Evolutionary conservation across 805 yeast species (phyloP).

Genomic region (Priceomyces castillae): DNA sequence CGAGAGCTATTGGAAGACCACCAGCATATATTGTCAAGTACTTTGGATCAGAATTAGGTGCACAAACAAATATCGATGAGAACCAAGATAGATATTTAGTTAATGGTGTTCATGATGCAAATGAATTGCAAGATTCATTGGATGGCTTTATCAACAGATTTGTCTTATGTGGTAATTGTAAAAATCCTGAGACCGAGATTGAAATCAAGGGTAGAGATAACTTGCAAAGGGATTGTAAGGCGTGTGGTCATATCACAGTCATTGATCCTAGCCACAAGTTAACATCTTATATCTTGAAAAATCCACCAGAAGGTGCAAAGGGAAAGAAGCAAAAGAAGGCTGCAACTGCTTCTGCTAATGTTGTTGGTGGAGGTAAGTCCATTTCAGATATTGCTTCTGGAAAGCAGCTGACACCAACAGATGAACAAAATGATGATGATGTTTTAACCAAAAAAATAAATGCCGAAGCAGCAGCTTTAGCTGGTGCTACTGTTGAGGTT

Average conservation of each 20-base stretch:
- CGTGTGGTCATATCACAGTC: constrained; percentile 88
- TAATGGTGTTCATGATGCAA: constrained; percentile 91
- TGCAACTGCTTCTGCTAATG: constrained; percentile 87
- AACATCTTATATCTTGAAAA: constrained; percentile 82
- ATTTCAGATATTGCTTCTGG: constrained; percentile 73
- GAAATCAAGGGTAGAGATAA: constrained; percentile 70
- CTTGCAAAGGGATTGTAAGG: constrained; percentile 91
- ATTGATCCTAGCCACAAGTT: constrained; percentile 86
- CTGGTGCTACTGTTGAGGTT: constrained; percentile 49
- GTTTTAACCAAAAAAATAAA: constrained; percentile 73
- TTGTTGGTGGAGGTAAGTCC: constrained; percentile 82
- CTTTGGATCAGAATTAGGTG: constrained; percentile 96
- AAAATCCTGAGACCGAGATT: constrained; percentile 96
- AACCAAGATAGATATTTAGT: constrained; percentile 83
- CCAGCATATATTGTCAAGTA: constrained; percentile 87
- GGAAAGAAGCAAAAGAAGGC: constrained; percentile 65
- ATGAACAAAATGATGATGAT: constrained; percentile 44
- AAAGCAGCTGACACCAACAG: constrained; percentile 23
- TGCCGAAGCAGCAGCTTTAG: constrained; percentile 74
- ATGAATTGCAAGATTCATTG: constrained; percentile 85
- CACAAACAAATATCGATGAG: constrained; percentile 83
- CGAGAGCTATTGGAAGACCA: constrained; percentile 92
- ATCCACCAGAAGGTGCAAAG: constrained; percentile 70
- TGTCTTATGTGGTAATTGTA: constrained; percentile 91
- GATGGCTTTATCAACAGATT: constrained; percentile 93